Evolutionary conservation across 2,329 filamentous ascomycete genomes (phyloP).

Genomic region (Uncinocarpus reesii): DNA sequence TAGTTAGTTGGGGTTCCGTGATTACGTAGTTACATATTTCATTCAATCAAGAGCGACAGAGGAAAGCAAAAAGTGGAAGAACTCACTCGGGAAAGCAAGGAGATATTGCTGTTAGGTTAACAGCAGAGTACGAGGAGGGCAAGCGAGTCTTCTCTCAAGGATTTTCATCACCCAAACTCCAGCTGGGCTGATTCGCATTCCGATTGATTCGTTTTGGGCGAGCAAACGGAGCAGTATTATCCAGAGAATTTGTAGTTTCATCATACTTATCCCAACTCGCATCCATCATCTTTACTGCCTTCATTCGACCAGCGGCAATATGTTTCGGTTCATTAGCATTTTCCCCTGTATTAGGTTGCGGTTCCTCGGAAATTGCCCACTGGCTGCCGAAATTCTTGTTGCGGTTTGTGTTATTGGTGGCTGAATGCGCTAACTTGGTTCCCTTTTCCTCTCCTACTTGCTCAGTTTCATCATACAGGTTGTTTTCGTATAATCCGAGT

Average conservation of each 20-base stretch:
- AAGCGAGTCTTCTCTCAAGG: too few species aligned
- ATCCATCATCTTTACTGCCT: constrained; percentile 64
- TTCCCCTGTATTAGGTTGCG: constrained; percentile 36
- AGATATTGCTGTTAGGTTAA: too few species aligned
- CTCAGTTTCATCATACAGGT: constrained; percentile 56
- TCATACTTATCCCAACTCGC: constrained; percentile 42
- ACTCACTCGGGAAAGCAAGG: too few species aligned
- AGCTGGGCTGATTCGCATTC: constrained; percentile 31
- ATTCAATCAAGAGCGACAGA: too few species aligned
- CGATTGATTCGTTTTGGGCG: constrained; percentile 21
- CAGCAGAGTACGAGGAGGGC: too few species aligned
- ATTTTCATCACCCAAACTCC: constrained; percentile 34
- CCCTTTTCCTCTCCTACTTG: constrained; percentile 27
- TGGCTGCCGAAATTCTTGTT: constrained; percentile 68
- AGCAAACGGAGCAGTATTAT: constrained; percentile 21
- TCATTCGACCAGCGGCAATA: constrained; percentile 44
- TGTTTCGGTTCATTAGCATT: constrained; percentile 6
- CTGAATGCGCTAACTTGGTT: constrained; percentile 44
- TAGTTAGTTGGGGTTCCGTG: too few species aligned
- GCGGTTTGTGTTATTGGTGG: constrained; percentile 62
- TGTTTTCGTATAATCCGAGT: constrained; percentile 65
- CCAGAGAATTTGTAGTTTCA: constrained; percentile 27
- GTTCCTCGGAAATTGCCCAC: constrained; percentile 62
- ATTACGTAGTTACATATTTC: too few species aligned
- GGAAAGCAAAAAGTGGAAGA: too few species aligned